Conservation (phyloP, 164 flowering plant species). For the Macadamia tetraphylla region DNA sequence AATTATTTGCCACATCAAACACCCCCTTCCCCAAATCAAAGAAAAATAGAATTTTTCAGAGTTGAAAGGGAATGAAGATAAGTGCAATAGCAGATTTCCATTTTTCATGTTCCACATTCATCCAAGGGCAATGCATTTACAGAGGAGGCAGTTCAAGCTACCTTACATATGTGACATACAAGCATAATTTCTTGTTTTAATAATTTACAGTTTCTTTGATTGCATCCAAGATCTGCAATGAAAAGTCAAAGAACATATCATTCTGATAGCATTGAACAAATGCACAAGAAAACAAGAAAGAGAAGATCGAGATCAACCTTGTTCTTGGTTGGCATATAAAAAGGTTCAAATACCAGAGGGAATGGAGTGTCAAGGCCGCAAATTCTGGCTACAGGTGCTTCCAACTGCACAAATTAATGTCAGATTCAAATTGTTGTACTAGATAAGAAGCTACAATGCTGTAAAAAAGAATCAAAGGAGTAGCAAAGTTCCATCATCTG, state of each 20-base stretch:
- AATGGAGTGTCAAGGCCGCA: constrained; percentile 97
- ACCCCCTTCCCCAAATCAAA: too few species aligned
- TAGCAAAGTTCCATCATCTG: not conserved
- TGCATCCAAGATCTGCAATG: constrained; percentile 58
- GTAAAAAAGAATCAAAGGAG: not conserved
- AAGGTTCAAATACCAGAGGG: constrained; percentile 94
- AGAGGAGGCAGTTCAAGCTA: too few species aligned
- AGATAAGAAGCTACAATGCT: not conserved
- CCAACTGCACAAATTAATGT: constrained; percentile 52
- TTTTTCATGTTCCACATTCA: too few species aligned
- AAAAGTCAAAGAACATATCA: constrained; percentile 1
- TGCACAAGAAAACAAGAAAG: not conserved
- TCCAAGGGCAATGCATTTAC: too few species aligned
- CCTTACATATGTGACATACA: too few species aligned
- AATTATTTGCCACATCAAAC: too few species aligned
- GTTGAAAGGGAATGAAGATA: too few species aligned
- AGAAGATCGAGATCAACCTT: constrained; percentile 36
- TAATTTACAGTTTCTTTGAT: constrained; percentile 72
- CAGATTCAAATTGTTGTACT: not conserved
- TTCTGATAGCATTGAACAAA: not conserved
- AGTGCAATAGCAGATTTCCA: too few species aligned
- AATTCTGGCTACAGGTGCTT: constrained; percentile 86
- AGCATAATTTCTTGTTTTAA: constrained; percentile 16
- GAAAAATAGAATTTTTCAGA: too few species aligned
- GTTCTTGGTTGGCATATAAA: constrained; percentile 89